Evolutionary conservation across 2,329 filamentous ascomycete genomes (phyloP), one percentile per base, ranked within the genome.

Genomic region (Acrodontium crateriforme): DNA sequence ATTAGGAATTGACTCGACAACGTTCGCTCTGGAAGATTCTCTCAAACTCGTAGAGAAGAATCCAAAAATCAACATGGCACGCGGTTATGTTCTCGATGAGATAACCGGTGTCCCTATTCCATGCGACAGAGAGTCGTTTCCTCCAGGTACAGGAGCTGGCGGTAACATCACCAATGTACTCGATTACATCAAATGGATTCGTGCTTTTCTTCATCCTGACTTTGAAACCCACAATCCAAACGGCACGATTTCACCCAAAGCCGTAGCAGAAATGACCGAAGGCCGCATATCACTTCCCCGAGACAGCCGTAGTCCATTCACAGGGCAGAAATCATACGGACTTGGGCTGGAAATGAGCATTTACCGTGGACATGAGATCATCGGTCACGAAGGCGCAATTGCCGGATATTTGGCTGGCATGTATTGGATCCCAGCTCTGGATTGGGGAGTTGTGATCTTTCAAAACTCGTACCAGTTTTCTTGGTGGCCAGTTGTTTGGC

Each of bases 181-280:
- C 6, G 67, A 71, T 46, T 70, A 67, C 40, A 44, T 55, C 2
- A 60, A 58, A 38, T 74, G 67, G 68, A 38, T 69, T 3, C 49
- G 52, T 15, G 62, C 59, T 12, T 47, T 70, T 14, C 46, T 72
- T 14, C 41, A 54, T n/a, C 34, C 38, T 3, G n/a, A n/a, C n/a
- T n/a, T n/a, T n/a, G n/a, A n/a, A n/a, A n/a, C n/a, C n/a, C n/a
- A 22, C 7, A 36, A 35, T 10, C 25, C 21, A 7, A 28, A 23
- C 16, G 23, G 18, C 12, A 25, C 31, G 6, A 25, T 38, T 9
- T 29, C 25, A 18, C 18, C 28, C 8, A 27, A 27, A 4, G 30
- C 33, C 5, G 31, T 40, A 5, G 22, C 27, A 15, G 28, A 22
- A 5, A 30, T 39, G 22, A 36, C 37, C 9, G 32, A n/a, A 9